These are phyloP conservation scores for Alnus rubra DNA, from an alignment of 306 rosid species.

Conservation along the genomic window DNA sequence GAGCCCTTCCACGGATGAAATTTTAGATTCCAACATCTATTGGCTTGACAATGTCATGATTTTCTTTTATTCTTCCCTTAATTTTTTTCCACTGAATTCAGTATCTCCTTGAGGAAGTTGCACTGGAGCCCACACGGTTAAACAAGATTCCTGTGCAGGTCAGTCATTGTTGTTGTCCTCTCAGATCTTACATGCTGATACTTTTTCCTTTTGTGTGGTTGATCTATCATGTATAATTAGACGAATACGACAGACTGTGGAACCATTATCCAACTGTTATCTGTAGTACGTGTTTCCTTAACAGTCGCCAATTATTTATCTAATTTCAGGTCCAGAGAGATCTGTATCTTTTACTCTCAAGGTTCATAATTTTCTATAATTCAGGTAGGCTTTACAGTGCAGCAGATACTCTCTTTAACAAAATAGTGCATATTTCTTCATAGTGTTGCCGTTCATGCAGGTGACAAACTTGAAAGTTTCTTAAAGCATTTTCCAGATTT, in stretches of 20 bases:
- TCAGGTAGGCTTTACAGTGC: conserved; percentile 59
- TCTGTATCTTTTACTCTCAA: conserved; percentile 80
- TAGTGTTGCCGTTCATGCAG: conserved; percentile 49
- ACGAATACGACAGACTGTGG: background rate
- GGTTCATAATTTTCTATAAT: conserved; percentile 85
- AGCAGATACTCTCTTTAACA: conserved; percentile 23
- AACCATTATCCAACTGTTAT: background rate
- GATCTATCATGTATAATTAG: background rate
- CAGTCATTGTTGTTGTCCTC: conserved; percentile 11
- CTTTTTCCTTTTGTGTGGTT: background rate
- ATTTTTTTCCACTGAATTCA: conserved; percentile 38
- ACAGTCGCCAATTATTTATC: conserved; percentile 4
- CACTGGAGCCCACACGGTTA: conserved; percentile 62
- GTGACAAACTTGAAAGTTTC: conserved; percentile 72
- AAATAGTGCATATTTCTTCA: conserved; percentile 19
- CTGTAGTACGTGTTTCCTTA: background rate
- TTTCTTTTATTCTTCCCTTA: conserved; percentile 19
- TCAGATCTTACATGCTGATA: background rate
- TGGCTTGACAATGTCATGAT: conserved; percentile 17
- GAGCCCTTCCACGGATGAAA: conserved; percentile 32
- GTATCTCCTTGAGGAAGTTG: conserved; percentile 95
- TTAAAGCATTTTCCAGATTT: conserved; percentile 73
- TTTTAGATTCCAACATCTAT: conserved; percentile 3
- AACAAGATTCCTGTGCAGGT: conserved; percentile 68
- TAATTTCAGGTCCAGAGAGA: conserved; percentile 86